phyloP scores from a whole-genome alignment of 2,329 filamentous ascomycete species.

The Fusarium foetens region DNA sequence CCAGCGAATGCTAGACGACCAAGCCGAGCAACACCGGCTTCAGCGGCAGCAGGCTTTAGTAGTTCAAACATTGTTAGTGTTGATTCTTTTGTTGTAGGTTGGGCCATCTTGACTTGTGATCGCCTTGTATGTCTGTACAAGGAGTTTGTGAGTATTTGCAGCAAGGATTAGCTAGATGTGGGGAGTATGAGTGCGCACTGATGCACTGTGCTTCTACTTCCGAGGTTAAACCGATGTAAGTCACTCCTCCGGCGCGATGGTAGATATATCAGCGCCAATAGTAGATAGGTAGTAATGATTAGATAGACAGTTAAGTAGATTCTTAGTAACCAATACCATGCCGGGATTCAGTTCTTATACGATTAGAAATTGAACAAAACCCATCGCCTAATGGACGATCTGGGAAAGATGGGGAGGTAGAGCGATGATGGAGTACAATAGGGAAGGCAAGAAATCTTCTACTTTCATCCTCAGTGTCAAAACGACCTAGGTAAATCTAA shows the following conservation, averaged over 20 bases:
- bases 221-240: slow-evolving; percentile 35
- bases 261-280: neutral
- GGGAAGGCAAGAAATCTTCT: too few relatives aligned
- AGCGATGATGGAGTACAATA: neutral
- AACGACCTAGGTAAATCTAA: neutral
- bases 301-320: neutral
- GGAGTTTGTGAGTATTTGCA: slow-evolving; percentile 29
- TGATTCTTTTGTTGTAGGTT: slow-evolving; percentile 32
- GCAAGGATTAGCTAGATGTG: slow-evolving; percentile 27
- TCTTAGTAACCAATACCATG: neutral
- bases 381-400: neutral
- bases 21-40: slow-evolving; percentile 67
- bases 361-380: neutral
- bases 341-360: neutral
- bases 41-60: slow-evolving; percentile 53
- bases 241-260: neutral
- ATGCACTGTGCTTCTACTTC: neutral
- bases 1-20: slow-evolving; percentile 72
- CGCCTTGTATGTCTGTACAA: neutral
- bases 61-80: slow-evolving; percentile 56
- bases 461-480: too few relatives aligned
- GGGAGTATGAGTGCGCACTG: slow-evolving; percentile 7
- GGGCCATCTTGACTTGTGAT: slow-evolving; percentile 45
- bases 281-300: neutral
- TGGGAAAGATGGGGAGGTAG: neutral